Evolutionary conservation across 176 grass and related monocot genomes (phyloP).

Genomic region (sorghum (Sorghum bicolor)): DNA sequence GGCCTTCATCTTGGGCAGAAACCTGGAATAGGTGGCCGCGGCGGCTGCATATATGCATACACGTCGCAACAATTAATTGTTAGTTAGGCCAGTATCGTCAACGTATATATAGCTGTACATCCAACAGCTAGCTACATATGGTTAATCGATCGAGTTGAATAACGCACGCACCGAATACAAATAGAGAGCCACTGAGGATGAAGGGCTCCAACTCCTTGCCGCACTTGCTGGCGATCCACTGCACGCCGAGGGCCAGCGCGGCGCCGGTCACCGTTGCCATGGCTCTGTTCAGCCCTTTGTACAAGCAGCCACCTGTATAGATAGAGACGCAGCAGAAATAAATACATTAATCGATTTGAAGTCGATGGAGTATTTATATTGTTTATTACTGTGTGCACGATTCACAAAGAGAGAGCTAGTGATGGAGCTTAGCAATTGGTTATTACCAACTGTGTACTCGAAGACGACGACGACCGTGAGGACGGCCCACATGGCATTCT

Average conservation of each 20-base stretch:
- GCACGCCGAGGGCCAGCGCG: conserved; percentile 62
- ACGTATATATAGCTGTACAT: too few species aligned
- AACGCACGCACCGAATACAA: conserved; percentile 57
- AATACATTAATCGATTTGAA: not conserved
- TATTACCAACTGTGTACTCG: conserved; percentile 75
- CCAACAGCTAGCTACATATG: too few species aligned
- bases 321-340: not conserved
- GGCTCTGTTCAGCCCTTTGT: conserved; percentile 87
- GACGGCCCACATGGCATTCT: conserved; percentile 60
- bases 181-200: conserved; percentile 59
- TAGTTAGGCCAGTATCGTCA: too few species aligned
- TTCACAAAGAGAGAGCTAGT: not conserved
- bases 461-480: conserved; percentile 58
- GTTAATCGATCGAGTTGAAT: too few species aligned
- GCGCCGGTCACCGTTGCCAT: conserved; percentile 63
- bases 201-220: conserved; percentile 60
- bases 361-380: too few species aligned
- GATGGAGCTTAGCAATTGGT: too few species aligned
- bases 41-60: conserved; percentile 39
- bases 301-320: conserved; percentile 63
- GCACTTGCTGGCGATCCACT: conserved; percentile 59
- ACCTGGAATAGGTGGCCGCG: conserved; percentile 50
- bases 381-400: not conserved
- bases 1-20: conserved; percentile 50
- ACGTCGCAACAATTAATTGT: not conserved